Evolutionary conservation across 179 eudicot species (phyloP), one percentile per base, ranked within the genome.

Genomic region (Beta lomatogona): DNA sequence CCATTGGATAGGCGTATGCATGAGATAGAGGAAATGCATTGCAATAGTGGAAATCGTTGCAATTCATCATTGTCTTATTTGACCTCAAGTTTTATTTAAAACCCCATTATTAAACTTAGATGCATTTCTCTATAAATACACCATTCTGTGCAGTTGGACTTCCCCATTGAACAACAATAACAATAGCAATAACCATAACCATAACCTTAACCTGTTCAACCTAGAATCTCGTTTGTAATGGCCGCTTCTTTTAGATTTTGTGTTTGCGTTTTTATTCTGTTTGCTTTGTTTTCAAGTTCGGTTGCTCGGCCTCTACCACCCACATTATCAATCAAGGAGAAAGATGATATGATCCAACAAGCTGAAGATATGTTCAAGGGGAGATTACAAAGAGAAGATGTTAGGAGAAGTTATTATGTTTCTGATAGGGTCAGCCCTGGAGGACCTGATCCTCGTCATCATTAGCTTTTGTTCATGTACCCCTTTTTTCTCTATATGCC

Each of bases 401-500:
- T 67, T 10, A 14, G 52, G 18, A 58, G 80, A 21, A 79, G 86
- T 61, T 79, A 75, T 15, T 52, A 48, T 70, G 80, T 75, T 59
- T 75, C 86, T 11, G 80, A 79, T 63, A 63, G 86, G 21, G 53
- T 66, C 6, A 80, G 52, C 45, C 86, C 86, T 2, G 86, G 86
- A 19, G 86, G 86, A 69, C 86, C 86, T 41, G 86, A 83, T 53
- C 86, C 86, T 14, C 86, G 75, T 67, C 86, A 83, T 54, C 86
- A 83, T 31, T 80, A 79, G 67, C 36, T 31, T 6, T 18, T 45
- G 13, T 15, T 41, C 12, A 18, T 65, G 52, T 68, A 19, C 5
- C 36, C 25, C 41, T 9, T 9, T 10, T 4, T 4, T 64, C 41
- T 21, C 31, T 7, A 64, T 18, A n/a, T 25, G 12, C 2, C 36